phyloP scores from a whole-genome alignment of 1,139 yeast species.

The Sporopachydermia cereana region DNA sequence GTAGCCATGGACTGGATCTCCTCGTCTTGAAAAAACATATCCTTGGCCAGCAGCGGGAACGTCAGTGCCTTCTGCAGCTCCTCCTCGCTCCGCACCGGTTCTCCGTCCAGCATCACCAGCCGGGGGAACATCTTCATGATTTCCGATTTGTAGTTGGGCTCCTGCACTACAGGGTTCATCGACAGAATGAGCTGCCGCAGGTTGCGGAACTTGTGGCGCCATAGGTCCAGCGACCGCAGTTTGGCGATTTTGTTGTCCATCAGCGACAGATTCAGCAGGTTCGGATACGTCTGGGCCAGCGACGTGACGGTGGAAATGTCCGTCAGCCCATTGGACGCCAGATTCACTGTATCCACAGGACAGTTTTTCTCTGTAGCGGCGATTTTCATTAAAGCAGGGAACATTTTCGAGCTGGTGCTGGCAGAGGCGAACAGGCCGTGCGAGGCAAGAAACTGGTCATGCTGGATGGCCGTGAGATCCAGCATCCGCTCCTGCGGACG shows the following conservation, averaged over 20 bases:
- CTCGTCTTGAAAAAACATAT: conserved; percentile 72
- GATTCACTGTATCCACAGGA: conserved; percentile 61
- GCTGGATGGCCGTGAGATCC: conserved; percentile 55
- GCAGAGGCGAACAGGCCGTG: conserved; percentile 58
- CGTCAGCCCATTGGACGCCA: conserved; percentile 55
- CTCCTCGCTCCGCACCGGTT: conserved; percentile 60
- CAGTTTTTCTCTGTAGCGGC: conserved; percentile 33
- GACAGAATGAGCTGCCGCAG: conserved; percentile 65
- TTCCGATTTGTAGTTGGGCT: conserved; percentile 45
- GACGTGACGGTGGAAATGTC: conserved; percentile 57
- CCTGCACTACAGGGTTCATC: conserved; percentile 63
- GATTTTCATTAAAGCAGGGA: conserved; percentile 82
- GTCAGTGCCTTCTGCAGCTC: conserved; percentile 40
- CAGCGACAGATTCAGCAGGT: conserved; percentile 64
- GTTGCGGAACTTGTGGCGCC: conserved; percentile 65
- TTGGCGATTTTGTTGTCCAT: conserved; percentile 59
- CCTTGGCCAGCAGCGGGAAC: conserved; percentile 40
- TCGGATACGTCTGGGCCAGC: conserved; percentile 65
- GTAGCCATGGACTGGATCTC: conserved; percentile 62
- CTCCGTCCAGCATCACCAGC: conserved; percentile 68
- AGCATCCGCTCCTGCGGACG: conserved; percentile 53
- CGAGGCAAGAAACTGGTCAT: conserved; percentile 48
- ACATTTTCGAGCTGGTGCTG: conserved; percentile 60
- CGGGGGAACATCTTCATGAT: conserved; percentile 67
- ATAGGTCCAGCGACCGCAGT: conserved; percentile 51